Base-by-base conservation (phyloP, 257 asterid species). In the Scutellaria minor region DNA sequence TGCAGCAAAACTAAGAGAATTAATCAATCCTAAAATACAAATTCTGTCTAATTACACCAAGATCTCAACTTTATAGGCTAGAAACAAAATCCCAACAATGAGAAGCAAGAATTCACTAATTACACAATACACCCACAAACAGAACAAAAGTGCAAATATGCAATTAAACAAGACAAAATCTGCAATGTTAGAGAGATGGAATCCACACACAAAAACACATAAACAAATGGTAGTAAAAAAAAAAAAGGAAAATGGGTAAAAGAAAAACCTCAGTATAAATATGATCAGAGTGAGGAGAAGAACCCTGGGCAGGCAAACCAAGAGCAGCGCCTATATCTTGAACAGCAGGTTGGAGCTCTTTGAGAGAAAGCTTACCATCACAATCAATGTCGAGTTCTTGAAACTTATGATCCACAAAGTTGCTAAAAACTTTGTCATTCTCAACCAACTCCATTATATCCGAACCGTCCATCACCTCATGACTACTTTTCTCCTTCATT, bases 391-490 rank as follows among this genome's bases (percentile, higher is more conserved):
- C 97, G 52, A 94, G 89, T 56, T 89, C 82, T 45, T 84, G 65
- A 72, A 94, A 94, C 93, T 94, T 94, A 75, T 89, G 90, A 74
- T 94, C 90, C 24, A 91, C 97, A 50, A 86, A 94, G 64, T 78
- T 84, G 73, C 84, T 85, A 58, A 88, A 91, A 24, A 87, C 99
- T 44, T 76, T 69, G 83, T 89, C 89, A 68, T 91, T 88, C 78
- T 86, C 97, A 83, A 94, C 99, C 78, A 94, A 86, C 96, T 90
- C 83, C 93, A 85, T 88, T 88, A 89, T 85, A 82, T 88, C 89
- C 45, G 99, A 91, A 78, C 99, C 98, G 91, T 94, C 99, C 95
- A 94, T 68, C 76, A 88, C 93, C 83, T 88, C 87, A 13, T 44
- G 45, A 20, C 18, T 56, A 15, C 79, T 70, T 69, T 81, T 79